Evolutionary conservation across 441 rosid species (phyloP).

Genomic region (Hura crepitans): DNA sequence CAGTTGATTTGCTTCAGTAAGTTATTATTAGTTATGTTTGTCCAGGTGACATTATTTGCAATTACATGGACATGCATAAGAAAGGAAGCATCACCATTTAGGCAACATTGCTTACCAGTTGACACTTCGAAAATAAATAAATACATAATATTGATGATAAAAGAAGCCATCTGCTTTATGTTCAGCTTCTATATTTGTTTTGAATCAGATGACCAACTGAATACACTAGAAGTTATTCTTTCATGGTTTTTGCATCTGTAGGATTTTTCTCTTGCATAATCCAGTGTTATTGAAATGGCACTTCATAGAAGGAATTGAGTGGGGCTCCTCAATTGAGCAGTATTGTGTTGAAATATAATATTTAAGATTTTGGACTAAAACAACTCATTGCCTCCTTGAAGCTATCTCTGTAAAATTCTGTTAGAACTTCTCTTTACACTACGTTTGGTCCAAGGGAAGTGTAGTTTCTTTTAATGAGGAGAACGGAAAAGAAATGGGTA

Average conservation of each 20-base stretch:
- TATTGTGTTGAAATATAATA: background rate
- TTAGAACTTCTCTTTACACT: no score
- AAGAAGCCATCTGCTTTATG: background rate
- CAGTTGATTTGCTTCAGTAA: background rate
- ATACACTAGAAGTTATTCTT: background rate
- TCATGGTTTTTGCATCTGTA: background rate
- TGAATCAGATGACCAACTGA: background rate
- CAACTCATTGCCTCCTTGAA: background rate
- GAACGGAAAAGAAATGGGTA: no score
- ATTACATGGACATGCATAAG: background rate
- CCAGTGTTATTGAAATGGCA: background rate
- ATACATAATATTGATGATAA: background rate
- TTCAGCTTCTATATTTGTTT: background rate
- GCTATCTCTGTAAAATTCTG: no score
- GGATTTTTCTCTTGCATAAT: background rate
- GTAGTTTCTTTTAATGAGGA: no score
- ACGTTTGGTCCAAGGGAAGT: no score
- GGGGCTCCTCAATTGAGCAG: background rate
- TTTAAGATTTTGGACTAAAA: background rate
- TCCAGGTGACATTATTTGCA: background rate
- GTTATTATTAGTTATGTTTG: background rate
- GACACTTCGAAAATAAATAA: background rate
- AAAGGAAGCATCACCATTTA: background rate
- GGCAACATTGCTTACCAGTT: background rate
- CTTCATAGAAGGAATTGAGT: background rate